Evolutionary conservation across 257 asterid genomes (phyloP), one percentile per base, ranked within the genome.

Genomic region (Solanum chilense): DNA sequence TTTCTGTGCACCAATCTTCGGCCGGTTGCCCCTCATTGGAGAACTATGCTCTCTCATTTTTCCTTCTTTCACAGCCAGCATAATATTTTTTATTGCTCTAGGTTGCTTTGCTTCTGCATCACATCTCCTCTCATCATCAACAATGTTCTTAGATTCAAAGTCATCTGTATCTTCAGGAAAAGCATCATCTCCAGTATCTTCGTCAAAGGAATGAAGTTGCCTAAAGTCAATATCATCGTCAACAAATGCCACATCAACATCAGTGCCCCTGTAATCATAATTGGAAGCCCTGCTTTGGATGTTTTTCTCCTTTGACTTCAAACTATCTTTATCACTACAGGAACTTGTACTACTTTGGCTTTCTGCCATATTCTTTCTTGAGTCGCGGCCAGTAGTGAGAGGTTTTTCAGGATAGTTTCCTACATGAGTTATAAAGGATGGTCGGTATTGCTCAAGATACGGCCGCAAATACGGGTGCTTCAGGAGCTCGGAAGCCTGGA

Each of bases 301-400:
- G 88, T 91, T 92, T 86, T 90, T 93, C 87, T 96, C 97, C 86
- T 90, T 91, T 64, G 94, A 92, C 87, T 87, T 85, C 80, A 93
- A 89, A 93, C 94, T 94, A 86, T 94, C 99, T 87, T 93, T 92
- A 87, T 96, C 99, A 81, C 99, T 95, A 91, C 98, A 97, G 62
- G 98, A 96, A 87, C 99, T 96, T 90, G 88, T 94, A 92, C 99
- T 96, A 74, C 98, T 93, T 86, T 93, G 99, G 93, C 98, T 97
- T 86, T 96, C 98, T n/a, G 91, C 98, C 97, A 94, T 95, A 83
- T 68, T 93, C 89, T 87, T 96, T 84, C 94, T 87, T 75, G 87
- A 82, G 44, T 90, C 92, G 35, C 91, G 92, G 85, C 91, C 74
- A 41, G 62, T 35, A 52, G 87, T 49, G 84, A 89, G 90, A 86